phyloP scores from a whole-genome alignment of 441 rosid genomes.

The Gossypium gossypioides region DNA sequence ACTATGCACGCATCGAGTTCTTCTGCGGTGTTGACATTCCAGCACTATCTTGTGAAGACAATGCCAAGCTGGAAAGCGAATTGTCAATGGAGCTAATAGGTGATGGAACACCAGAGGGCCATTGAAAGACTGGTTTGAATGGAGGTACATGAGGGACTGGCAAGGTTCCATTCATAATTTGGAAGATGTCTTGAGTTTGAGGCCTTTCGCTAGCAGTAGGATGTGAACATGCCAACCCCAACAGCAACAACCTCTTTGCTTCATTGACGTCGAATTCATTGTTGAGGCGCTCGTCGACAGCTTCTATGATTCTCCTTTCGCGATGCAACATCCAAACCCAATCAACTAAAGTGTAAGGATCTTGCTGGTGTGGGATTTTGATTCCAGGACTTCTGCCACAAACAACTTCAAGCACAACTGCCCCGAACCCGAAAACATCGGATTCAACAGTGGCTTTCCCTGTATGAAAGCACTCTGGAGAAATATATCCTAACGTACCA shows the following conservation, averaged over 20 bases:
- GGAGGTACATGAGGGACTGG: slow-evolving; percentile 36
- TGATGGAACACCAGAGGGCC: slow-evolving; percentile 26
- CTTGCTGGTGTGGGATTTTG: slow-evolving; percentile 19
- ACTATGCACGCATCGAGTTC: not conserved
- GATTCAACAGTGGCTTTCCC: slow-evolving; percentile 45
- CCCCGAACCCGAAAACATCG: slow-evolving; percentile 46
- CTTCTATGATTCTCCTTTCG: slow-evolving; percentile 30
- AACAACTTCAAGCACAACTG: slow-evolving; percentile 41
- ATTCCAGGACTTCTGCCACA: slow-evolving; percentile 32
- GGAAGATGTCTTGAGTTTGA: slow-evolving; percentile 27
- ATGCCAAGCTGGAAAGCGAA: slow-evolving; percentile 14
- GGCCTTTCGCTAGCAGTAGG: slow-evolving; percentile 35
- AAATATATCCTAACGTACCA: slow-evolving; percentile 44
- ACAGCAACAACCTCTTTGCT: slow-evolving; percentile 28
- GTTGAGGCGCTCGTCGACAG: slow-evolving; percentile 29
- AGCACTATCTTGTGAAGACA: slow-evolving; percentile 18
- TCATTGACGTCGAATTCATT: slow-evolving; percentile 24
- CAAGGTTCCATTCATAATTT: slow-evolving; percentile 34
- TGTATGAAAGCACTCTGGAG: slow-evolving; percentile 53
- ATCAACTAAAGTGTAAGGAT: slow-evolving; percentile 30
- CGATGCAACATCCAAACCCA: slow-evolving; percentile 53
- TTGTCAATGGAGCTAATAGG: not conserved
- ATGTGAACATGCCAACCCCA: slow-evolving; percentile 52
- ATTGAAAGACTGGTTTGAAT: slow-evolving; percentile 36
- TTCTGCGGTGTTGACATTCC: not conserved